Base-by-base conservation (phyloP, 73 alveolate genomes). In the Tetrahymena elliotti region DNA sequence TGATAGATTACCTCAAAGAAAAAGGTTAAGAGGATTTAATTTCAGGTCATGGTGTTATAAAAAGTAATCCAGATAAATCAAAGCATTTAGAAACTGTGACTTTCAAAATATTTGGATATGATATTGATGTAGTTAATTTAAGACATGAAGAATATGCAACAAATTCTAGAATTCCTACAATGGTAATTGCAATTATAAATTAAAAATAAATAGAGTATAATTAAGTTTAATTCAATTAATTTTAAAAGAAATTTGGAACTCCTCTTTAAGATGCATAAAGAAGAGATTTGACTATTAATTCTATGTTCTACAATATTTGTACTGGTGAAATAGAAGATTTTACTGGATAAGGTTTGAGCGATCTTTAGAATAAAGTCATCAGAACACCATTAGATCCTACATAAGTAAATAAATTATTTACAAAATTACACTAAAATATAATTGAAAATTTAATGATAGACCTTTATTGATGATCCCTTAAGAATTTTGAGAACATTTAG, bases 21-120 rank as follows among this genome's bases (percentile, higher is more conserved):
- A 98, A 27, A n/a, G 88, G 88, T 27, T 68, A 98, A 94, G 97
- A 97, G 10, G 97, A 94, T 53, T 95, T 94, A 53, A 83, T 94
- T 18, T 93, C 97, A 53, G 95, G 96, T 35, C 95, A 97, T 31
- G 99, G 99, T 33, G 98, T 98, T 40, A 99, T 99, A 39, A 97
- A 97, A 68, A 97, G 97, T 93, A 99, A 99, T 95, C 96, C 99
- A 31, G 99, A 99, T 83, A 97, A 98, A 95, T 98, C 99, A 12
- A 99, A 99, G 94, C 99, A 99, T 97, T 94, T 99, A 53, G 99
- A 99, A 96, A 99, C 99, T 7, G 99, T 99, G 0, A 97, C 99
- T 27, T 95, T 99, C 52, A 97, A 97, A 94, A 96, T 99, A 22
- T 93, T 93, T 92, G 98, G 98, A 11, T 82, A 97, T 54, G 97